phyloP scores from a whole-genome alignment of 331 rosid genomes.

The Pyrus hybrid region DNA sequence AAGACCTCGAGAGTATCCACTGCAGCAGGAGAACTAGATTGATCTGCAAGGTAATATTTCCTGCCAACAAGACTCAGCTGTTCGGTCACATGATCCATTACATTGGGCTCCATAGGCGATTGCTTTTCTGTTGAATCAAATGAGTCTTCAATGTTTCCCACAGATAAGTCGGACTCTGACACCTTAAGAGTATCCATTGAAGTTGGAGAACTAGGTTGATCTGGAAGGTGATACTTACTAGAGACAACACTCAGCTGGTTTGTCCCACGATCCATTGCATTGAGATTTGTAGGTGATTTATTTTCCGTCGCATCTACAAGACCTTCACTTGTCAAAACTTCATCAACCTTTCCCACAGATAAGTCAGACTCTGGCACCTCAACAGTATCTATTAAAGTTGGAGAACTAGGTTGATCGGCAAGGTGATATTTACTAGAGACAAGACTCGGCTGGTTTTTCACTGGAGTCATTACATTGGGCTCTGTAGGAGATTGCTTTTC shows the following conservation, averaged over 20 bases:
- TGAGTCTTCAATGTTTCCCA: constrained; percentile 12
- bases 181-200: constrained; percentile 11
- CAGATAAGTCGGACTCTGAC: constrained; percentile 10
- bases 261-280: background rate
- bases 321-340: background rate
- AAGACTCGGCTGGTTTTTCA: constrained; percentile 15
- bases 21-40: constrained; percentile 15
- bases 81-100: background rate
- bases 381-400: constrained; percentile 14
- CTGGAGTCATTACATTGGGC: background rate
- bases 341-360: constrained; percentile 13
- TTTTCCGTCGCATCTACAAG: background rate
- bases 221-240: constrained; percentile 1
- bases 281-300: background rate
- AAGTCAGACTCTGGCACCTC: constrained; percentile 16
- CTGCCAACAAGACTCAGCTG: constrained; percentile 16
- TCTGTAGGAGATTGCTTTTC: background rate
- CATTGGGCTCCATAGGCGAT: background rate
- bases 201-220: constrained; percentile 21
- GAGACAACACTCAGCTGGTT: constrained; percentile 19
- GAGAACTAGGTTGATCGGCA: constrained; percentile 19
- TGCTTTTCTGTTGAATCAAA: background rate
- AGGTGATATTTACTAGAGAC: constrained; percentile 2
- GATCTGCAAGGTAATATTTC: constrained; percentile 9
- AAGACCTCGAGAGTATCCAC: constrained; percentile 14